Conservation (phyloP, 2,329 filamentous ascomycete species). For the Xylariaceae sp. region DNA sequence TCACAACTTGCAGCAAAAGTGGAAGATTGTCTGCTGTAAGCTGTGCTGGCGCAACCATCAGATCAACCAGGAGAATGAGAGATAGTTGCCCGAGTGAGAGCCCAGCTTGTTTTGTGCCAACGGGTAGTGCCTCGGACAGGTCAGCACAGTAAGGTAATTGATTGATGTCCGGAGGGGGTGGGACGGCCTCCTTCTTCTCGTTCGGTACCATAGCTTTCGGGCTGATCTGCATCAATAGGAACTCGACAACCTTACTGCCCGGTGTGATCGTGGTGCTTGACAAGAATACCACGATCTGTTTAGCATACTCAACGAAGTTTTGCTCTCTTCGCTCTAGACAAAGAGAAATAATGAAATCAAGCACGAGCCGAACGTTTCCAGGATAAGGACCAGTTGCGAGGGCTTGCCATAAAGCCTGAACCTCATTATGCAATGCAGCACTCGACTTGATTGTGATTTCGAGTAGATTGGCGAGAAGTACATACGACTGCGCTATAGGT, state of each 20-base stretch:
- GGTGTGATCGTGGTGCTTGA: constrained; percentile 77
- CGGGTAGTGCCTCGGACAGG: constrained; percentile 76
- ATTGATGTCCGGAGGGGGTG: constrained; percentile 74
- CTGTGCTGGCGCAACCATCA: constrained; percentile 92
- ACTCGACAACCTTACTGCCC: constrained; percentile 92
- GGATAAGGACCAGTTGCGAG: constrained; percentile 90
- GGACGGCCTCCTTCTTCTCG: constrained; percentile 74
- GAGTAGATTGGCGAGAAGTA: constrained; percentile 90
- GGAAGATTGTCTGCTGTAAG: constrained; percentile 81
- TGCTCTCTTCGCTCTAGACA: constrained; percentile 95
- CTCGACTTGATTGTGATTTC: constrained; percentile 96
- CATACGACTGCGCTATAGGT: constrained; percentile 90
- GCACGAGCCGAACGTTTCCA: constrained; percentile 90
- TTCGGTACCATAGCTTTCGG: constrained; percentile 97
- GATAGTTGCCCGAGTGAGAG: constrained; percentile 93
- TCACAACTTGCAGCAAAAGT: constrained; percentile 85
- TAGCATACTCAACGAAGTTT: constrained; percentile 97
- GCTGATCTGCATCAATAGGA: constrained; percentile 86
- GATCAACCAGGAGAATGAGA: constrained; percentile 89
- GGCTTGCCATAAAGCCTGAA: constrained; percentile 96
- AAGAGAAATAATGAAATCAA: constrained; percentile 95
- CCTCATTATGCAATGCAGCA: constrained; percentile 89
- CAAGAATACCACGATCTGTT: constrained; percentile 96
- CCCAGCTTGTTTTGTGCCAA: constrained; percentile 89
- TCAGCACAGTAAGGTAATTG: constrained; percentile 90